Evolutionary conservation across 2,329 filamentous ascomycete species (phyloP), one percentile per base, ranked within the genome.

Genomic region (Cyanodermella asteris): DNA sequence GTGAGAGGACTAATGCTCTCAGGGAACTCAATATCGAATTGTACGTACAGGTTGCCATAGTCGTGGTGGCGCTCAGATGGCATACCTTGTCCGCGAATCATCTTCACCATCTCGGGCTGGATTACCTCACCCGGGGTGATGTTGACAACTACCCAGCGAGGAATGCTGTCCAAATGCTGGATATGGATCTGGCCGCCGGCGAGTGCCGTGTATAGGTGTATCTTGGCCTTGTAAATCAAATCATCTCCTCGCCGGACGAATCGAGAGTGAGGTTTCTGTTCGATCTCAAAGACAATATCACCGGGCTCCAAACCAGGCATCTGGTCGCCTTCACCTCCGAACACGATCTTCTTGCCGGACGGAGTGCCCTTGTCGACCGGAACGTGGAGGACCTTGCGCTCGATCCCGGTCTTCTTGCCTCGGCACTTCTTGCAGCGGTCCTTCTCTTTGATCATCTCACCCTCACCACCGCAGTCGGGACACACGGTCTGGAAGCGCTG

Each of bases 401-500:
- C 87, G 32, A 94, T 77, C 33, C 87, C 61, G 11, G 87, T 97
- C 71, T 97, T 97, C 72, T 94, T 97, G 47, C 82, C 87, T 42
- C 64, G 69, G 59, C 87, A 97, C 46, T 68, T 64, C 70, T 93
- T 94, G 74, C 87, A 97, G 43, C 80, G 75, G 50, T 97, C 87
- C 61, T 90, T 90, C 38, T 94, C 84, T 46, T 78, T 80, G 50
- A 97, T 84, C 36, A 74, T 81, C 59, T 97, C 87, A 32, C 87
- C 84, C 53, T 97, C 87, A 34, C 90, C 90, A 40, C 87, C 84
- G 50, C 87, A 97, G 56, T 97, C 90, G 15, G 82, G 77, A 65
- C 87, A 97, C 41, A 93, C 82, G 16, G 84, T 94, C 63, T 97
- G 87, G 70, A 97, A 97, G 30, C 87, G 78, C 59, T 97, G 90